These are phyloP conservation scores for Colletotrichum shisoi DNA, from an alignment of 2,329 filamentous ascomycete genomes.

Conservation along the genomic window DNA sequence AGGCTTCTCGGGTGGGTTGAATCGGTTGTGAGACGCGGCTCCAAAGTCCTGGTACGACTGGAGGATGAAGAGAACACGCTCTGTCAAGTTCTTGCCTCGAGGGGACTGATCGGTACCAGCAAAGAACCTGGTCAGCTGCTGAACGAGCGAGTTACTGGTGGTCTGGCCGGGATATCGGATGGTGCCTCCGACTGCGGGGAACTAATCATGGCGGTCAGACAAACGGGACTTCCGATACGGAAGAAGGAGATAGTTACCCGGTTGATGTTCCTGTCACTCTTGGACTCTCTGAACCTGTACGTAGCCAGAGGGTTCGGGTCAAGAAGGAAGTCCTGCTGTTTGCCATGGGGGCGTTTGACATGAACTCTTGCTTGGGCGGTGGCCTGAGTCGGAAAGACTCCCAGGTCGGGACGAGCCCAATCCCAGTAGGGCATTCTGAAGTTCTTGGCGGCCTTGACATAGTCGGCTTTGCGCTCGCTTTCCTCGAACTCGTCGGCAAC, in stretches of 20 bases:
- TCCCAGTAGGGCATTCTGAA: constrained; percentile 50
- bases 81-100: constrained; percentile 32
- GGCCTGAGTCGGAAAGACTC: constrained; percentile 41
- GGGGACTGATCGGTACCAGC: background rate
- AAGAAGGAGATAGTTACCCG: background rate
- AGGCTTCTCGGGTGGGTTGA: constrained; percentile 11
- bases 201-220: constrained; percentile 9
- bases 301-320: constrained; percentile 22
- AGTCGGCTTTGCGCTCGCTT: constrained; percentile 40
- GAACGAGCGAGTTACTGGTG: constrained; percentile 11
- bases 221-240: background rate
- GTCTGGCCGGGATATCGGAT: constrained; percentile 40
- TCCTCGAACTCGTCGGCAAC: constrained; percentile 42
- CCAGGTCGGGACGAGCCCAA: constrained; percentile 43
- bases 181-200: constrained; percentile 31
- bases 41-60: constrained; percentile 36
- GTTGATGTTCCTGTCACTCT: constrained; percentile 2
- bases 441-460: constrained; percentile 43
- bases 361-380: constrained; percentile 29
- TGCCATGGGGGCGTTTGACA: constrained; percentile 42
- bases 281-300: constrained; percentile 32
- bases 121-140: constrained; percentile 24
- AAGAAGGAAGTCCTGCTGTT: constrained; percentile 16
- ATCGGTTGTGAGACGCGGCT: constrained; percentile 24
- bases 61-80: constrained; percentile 33